These are phyloP conservation scores for Rubus idaeus DNA, from an alignment of 306 rosid species.

Conservation along the genomic window DNA sequence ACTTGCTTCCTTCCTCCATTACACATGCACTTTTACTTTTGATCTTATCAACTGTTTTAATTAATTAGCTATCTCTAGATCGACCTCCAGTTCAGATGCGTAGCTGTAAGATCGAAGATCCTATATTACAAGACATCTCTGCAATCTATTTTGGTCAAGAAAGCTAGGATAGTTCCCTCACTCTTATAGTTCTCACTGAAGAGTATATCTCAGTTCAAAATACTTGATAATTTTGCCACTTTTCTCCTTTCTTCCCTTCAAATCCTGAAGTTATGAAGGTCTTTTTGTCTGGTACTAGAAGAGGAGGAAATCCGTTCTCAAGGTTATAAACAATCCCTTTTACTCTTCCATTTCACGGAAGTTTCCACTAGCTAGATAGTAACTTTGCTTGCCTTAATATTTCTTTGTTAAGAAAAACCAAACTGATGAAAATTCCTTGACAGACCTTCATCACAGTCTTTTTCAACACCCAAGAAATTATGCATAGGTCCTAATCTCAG, in stretches of 20 bases:
- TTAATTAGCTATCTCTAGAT: background rate
- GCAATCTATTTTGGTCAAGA: conserved; percentile 13
- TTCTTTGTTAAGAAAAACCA: background rate
- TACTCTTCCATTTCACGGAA: background rate
- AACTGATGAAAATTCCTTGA: background rate
- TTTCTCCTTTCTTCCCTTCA: background rate
- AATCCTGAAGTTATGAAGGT: background rate
- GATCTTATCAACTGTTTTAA: background rate
- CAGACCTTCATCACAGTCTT: background rate
- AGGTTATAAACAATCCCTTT: background rate
- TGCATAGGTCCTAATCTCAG: background rate
- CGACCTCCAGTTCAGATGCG: background rate
- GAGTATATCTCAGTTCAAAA: background rate
- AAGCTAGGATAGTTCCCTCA: background rate
- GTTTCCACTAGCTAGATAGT: background rate
- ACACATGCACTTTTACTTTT: background rate
- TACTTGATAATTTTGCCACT: background rate
- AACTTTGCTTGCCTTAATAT: background rate
- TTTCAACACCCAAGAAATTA: background rate
- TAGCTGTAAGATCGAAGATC: background rate
- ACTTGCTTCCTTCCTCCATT: background rate
- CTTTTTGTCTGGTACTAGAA: background rate
- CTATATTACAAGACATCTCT: background rate
- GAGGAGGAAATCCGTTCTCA: background rate
- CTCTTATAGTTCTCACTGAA: background rate